Evolutionary conservation across 192 early-diverging fungal genomes (phyloP).

Genomic region (Entomortierella parvispora): DNA sequence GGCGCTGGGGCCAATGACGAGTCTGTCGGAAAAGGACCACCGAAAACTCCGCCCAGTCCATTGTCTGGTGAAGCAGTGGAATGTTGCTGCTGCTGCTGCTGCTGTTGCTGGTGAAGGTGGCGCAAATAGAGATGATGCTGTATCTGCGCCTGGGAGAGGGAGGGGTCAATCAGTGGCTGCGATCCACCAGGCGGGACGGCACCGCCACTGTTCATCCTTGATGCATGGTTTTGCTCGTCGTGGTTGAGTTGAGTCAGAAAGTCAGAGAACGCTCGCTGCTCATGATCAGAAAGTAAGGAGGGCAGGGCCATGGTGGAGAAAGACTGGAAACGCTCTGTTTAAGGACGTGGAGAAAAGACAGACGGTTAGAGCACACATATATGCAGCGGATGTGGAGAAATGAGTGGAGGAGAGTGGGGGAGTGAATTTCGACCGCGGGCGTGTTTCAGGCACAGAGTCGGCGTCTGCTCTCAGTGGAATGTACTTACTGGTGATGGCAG

Average conservation of each 20-base stretch:
- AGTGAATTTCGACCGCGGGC: too few species aligned
- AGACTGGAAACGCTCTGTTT: too few species aligned
- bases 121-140: neutral
- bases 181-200: neutral
- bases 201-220: too few species aligned
- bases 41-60: neutral
- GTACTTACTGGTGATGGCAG: too few species aligned
- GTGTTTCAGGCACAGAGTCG: too few species aligned
- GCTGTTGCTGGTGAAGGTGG: slow-evolving; percentile 13
- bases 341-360: neutral
- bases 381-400: neutral
- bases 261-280: slow-evolving; percentile 41
- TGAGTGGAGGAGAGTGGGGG: neutral
- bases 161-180: neutral
- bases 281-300: slow-evolving; percentile 44
- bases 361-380: neutral
- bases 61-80: slow-evolving; percentile 1
- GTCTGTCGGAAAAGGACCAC: slow-evolving; percentile 7
- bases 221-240: slow-evolving; percentile 19
- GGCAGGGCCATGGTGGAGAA: slow-evolving; percentile 37
- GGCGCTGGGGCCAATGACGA: neutral
- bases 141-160: neutral
- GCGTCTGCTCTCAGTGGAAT: too few species aligned
- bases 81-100: slow-evolving; percentile 1
- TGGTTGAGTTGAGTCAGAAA: slow-evolving; percentile 36